Evolutionary conservation across 345 rosid genomes (phyloP).

Genomic region (Corchorus olitorius): DNA sequence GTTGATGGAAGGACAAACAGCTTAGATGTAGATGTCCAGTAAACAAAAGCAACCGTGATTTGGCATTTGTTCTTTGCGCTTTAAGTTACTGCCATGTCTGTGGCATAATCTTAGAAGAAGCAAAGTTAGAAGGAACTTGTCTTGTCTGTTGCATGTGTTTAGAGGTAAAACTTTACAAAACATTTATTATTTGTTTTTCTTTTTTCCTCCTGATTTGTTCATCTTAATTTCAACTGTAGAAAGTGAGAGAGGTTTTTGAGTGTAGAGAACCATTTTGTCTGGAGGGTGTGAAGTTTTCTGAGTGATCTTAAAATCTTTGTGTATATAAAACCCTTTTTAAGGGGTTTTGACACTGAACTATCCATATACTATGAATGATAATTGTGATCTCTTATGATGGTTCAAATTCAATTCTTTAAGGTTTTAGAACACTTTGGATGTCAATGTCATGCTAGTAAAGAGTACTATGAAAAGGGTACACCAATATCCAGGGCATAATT

Average conservation of each 20-base stretch:
- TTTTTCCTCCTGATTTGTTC: slow-evolving; percentile 20
- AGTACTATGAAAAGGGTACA: neutral
- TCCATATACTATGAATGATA: slow-evolving; percentile 14
- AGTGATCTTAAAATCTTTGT: slow-evolving; percentile 20
- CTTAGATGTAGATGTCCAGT: neutral
- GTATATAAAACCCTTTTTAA: slow-evolving; percentile 24
- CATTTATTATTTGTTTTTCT: slow-evolving; percentile 1
- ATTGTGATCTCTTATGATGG: slow-evolving; percentile 3
- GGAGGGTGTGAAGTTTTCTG: slow-evolving; percentile 31
- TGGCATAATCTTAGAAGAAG: slow-evolving; percentile 7
- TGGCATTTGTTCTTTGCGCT: neutral
- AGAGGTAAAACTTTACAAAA: slow-evolving; percentile 13
- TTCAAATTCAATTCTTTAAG: neutral
- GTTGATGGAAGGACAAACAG: neutral
- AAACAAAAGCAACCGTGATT: neutral
- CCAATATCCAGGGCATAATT: neutral
- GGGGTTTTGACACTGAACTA: slow-evolving; percentile 22
- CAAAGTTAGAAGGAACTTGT: slow-evolving; percentile 3
- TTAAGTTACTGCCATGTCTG: slow-evolving; percentile 5
- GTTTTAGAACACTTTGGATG: too few species aligned
- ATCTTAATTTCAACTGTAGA: slow-evolving; percentile 40
- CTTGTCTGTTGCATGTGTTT: slow-evolving; percentile 28
- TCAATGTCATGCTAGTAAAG: too few species aligned
- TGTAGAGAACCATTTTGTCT: slow-evolving; percentile 27
- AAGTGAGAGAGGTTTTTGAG: slow-evolving; percentile 27